phyloP scores from a whole-genome alignment of 1,284 basidiomycete genomes.

The Leccinum insolens region DNA sequence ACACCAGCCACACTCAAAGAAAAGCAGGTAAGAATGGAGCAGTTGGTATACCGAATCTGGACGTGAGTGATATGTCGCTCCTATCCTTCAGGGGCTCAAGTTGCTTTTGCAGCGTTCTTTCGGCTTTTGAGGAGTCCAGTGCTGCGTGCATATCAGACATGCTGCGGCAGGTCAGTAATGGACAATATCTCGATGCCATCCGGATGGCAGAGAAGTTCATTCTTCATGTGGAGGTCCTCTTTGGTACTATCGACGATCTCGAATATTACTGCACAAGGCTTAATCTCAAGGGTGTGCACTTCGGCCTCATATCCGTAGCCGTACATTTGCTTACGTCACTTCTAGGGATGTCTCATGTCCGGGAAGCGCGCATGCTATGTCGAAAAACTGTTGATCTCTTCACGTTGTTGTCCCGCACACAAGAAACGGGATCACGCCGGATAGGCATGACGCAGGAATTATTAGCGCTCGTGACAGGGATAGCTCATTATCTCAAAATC shows the following conservation, averaged over 20 bases:
- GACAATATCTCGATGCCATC: conserved; percentile 95
- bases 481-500: conserved; percentile 99
- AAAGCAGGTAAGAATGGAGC: conserved; percentile 94
- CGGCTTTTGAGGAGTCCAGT: conserved; percentile 97
- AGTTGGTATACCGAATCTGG: conserved; percentile 98
- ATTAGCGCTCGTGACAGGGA: conserved; percentile 95
- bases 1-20: conserved; percentile 86
- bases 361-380: conserved; percentile 98
- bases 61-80: conserved; percentile 56
- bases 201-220: conserved; percentile 99
- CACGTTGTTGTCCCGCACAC: conserved; percentile 94
- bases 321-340: conserved; percentile 18
- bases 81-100: conserved; percentile 10
- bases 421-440: conserved; percentile 85
- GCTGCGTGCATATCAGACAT: conserved; percentile 99
- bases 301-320: conserved; percentile 7
- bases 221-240: conserved; percentile 96
- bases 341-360: conserved; percentile 94
- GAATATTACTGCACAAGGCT: conserved; percentile 88
- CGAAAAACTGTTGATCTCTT: conserved; percentile 99
- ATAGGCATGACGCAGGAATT: conserved; percentile 98
- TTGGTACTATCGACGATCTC: conserved; percentile 96
- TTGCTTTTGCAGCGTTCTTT: conserved; percentile 69
- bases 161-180: conserved; percentile 96
- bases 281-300: conserved; percentile 76